Evolutionary conservation across 2,329 filamentous ascomycete species (phyloP), one percentile per base, ranked within the genome.

Genomic region (Cercospora citrullina): DNA sequence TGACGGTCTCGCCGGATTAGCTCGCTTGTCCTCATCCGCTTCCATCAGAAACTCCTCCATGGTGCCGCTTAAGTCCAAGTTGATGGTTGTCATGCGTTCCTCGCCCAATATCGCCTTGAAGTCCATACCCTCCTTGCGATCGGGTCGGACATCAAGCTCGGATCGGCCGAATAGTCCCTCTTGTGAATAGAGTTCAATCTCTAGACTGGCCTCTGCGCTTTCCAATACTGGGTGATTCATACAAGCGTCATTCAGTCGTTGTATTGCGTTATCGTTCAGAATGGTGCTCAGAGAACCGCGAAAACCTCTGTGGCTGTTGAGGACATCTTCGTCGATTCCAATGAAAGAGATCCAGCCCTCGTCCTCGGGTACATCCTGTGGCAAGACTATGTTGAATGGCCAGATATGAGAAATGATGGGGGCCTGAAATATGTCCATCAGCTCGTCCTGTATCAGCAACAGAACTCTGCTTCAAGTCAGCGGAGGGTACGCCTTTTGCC

Each of bases 321-420:
- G 33, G 21, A 57, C 36, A 16, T 57, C n/a, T 23, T n/a, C 51
- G 21, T 36, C n/a, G 21, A 64, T 39, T 5, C 51, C 62, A 39
- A 64, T 36, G 62, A 48, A 64, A 42, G 28, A 42, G 6, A 64
- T 23, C 62, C 62, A 64, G 62, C 62, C 62, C 33, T 64, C 62
- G 12, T 42, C 48, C 31, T 30, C n/a, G 10, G 62, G 21, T 8
- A 64, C 62, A 42, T 64, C 53, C 21, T 58, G 3, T 14, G 62
- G 31, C 23, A 45, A 63, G 30, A 28, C 21, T 2, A 18, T 31
- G 16, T 58, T 39, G 36, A 64, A 64, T 12, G 62, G 62, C 62
- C 62, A 64, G 14, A 64, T 48, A 12, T 42, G 62, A 18, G 53
- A 28, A 10, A 58, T 45, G 31, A 64, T 30, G 9, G 62, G 26